Evolutionary conservation across 495 filamentous ascomycete species (phyloP).

Genomic region (Hypomontagnella monticulosa): DNA sequence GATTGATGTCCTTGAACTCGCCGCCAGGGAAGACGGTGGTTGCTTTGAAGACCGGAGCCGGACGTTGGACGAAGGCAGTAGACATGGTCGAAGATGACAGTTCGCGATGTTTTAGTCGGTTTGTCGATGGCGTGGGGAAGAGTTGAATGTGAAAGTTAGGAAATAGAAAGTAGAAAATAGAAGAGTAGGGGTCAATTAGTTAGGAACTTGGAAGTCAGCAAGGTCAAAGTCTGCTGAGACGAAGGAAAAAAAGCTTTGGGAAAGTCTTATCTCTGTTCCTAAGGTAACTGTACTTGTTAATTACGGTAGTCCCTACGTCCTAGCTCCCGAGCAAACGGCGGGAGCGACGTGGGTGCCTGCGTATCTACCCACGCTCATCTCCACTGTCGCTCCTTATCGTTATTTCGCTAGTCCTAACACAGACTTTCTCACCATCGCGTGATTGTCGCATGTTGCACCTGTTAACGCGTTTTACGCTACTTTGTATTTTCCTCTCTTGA

Average conservation of each 20-base stretch:
- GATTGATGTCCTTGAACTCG: slow-evolving; percentile 56
- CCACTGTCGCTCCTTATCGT: slow-evolving; percentile 32
- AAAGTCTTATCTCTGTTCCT: slow-evolving; percentile 25
- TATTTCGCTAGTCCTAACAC: slow-evolving; percentile 31
- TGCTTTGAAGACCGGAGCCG: slow-evolving; percentile 60
- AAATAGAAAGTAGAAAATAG: background rate
- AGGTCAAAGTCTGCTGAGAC: background rate
- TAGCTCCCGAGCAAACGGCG: slow-evolving; percentile 19
- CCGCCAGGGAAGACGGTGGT: slow-evolving; percentile 58
- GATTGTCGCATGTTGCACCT: slow-evolving; percentile 28
- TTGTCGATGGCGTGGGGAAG: background rate
- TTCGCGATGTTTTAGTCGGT: background rate
- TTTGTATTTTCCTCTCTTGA: slow-evolving; percentile 14
- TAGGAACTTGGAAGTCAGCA: background rate
- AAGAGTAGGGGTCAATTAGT: background rate
- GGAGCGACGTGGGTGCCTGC: slow-evolving; percentile 13
- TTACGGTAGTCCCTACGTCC: too few species aligned
- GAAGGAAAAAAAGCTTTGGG: slow-evolving; percentile 4
- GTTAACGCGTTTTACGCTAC: slow-evolving; percentile 19
- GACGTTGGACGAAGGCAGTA: slow-evolving; percentile 60
- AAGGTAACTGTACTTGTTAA: background rate
- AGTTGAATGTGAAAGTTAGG: background rate
- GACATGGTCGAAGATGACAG: slow-evolving; percentile 36
- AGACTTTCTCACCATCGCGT: slow-evolving; percentile 30
- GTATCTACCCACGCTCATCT: background rate